Evolutionary conservation across 176 grass and related monocot species (phyloP), one percentile per base, ranked within the genome.

Genomic region (Musa schizocarpa): DNA sequence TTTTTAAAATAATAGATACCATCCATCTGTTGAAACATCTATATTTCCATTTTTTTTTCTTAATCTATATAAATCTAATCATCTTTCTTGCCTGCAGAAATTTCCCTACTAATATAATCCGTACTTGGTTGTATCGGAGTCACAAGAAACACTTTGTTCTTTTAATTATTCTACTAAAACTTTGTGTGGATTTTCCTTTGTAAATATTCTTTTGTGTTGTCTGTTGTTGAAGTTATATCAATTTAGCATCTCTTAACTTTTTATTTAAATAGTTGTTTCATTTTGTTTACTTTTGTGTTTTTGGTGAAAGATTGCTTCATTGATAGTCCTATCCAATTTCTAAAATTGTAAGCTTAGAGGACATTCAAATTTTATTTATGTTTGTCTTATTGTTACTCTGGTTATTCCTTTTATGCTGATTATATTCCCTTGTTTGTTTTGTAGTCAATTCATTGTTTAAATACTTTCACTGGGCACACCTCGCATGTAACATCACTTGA

Each of bases 401-500:
- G 13, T 24, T 74, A 13, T 23, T 75, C 7, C 13, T 73, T 56
- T 62, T 64, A 57, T 25, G 26, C 54, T 75, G 54, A 80, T 24
- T 76, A 22, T 16, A 9, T 9, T 9, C 1, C 57, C 34, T 82
- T 75, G 20, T 75, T 49, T 10, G 16, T 83, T 83, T 81, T 81
- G 9, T 74, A 92, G 87, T 77, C 75, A 87, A 85, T 19, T 48
- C 63, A 82, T 8, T 72, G 84, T 71, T 78, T 92, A 54, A 82
- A 92, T 12, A 79, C 24, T 8, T 92, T 89, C 62, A 66, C 11
- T 66, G 90, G 87, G 74, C 90, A 92, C 68, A 73, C 27, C 50
- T 92, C 90, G 11, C 84, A 92, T 76, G 87, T 92, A 58, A 85
- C 82, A 22, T 89, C 90, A 13, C 58, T 92, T 65, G 90, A 92